Evolutionary conservation across 805 yeast genomes (phyloP), one percentile per base, ranked within the genome.

Genomic region (Starmerella stellata): DNA sequence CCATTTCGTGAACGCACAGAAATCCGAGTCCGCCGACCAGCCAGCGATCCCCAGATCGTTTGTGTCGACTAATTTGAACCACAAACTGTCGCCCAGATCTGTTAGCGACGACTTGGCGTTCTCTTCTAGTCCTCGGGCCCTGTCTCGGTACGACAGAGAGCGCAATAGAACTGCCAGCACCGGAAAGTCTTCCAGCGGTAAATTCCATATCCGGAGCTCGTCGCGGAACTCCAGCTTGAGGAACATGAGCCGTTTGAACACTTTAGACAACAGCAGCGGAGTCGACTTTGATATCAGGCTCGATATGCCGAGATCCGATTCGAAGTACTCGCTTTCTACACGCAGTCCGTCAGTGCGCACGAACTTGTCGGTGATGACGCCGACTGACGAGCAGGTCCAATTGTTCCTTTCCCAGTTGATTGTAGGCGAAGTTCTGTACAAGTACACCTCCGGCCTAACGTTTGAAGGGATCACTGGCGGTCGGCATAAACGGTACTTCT

Each of bases 401-500:
- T n/a, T 15, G 16, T 29, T 15, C 32, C 19, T 87, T 40, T 78
- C 95, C 0, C 95, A 87, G 58, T 79, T 90, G 3, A 83, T 87
- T 33, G 78, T 85, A 56, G 98, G 98, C 38, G 96, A 87, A 54
- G 80, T 74, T 47, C 62, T 85, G 41, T 75, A 68, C 69, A 87
- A 87, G 58, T 85, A 85, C 55, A 80, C 76, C 55, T 73, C 90
- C 42, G 77, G 83, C 14, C 63, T 80, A 36, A 75, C 81, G 29
- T 58, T 66, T 5, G 52, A 52, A 32, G 67, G 77, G 1, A 66
- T 81, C 17, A 70, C 87, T 0, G 90, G 82, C 37, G 69, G 70
- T 31, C 70, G 95, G 43, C 98, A 87, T 53, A 90, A 78, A 53
- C 69, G 95, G 47, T 87, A 72, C 61, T 87, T 87, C 67, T 90